These are phyloP conservation scores for Colletotrichum cereale DNA, from an alignment of 2,329 filamentous ascomycete species.

Conservation along the genomic window DNA sequence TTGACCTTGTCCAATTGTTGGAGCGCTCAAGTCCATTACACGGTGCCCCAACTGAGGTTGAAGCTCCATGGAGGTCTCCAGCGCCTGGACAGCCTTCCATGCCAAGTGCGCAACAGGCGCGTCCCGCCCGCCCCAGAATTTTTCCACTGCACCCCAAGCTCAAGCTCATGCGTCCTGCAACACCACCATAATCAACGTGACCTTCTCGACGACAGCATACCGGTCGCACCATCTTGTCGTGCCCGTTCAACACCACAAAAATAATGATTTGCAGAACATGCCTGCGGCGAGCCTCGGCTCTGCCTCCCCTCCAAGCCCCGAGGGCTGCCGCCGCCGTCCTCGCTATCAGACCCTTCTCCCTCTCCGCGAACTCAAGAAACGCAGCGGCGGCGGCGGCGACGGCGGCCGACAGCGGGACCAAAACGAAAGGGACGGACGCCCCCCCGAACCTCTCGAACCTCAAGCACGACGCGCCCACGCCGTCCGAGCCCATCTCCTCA, in stretches of 20 bases:
- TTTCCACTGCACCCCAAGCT: constrained; percentile 36
- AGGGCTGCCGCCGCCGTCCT: constrained; percentile 36
- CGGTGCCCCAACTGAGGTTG: neutral
- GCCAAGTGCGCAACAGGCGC: constrained; percentile 33
- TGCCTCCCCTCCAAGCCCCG: constrained; percentile 45
- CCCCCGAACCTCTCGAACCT: constrained; percentile 49
- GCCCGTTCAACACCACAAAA: neutral
- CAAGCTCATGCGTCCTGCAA: constrained; percentile 35
- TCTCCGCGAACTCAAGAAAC: constrained; percentile 45
- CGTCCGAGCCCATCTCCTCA: constrained; percentile 56
- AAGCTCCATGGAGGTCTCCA: neutral
- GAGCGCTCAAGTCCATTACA: neutral
- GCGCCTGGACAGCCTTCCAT: constrained; percentile 1
- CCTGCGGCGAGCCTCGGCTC: constrained; percentile 59
- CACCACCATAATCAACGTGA: constrained; percentile 18
- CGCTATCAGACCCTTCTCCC: constrained; percentile 56
- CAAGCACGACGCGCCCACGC: constrained; percentile 44
- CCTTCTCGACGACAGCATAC: constrained; percentile 11
- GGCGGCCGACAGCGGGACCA: constrained; percentile 43
- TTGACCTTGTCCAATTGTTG: neutral
- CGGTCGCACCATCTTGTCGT: neutral
- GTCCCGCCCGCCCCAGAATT: constrained; percentile 42
- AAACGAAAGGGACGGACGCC: constrained; percentile 49
- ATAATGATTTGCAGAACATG: constrained; percentile 61
- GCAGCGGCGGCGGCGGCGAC: constrained; percentile 20